Conservation (phyloP, 257 asterid species). For the Solanum appendiculatum region DNA sequence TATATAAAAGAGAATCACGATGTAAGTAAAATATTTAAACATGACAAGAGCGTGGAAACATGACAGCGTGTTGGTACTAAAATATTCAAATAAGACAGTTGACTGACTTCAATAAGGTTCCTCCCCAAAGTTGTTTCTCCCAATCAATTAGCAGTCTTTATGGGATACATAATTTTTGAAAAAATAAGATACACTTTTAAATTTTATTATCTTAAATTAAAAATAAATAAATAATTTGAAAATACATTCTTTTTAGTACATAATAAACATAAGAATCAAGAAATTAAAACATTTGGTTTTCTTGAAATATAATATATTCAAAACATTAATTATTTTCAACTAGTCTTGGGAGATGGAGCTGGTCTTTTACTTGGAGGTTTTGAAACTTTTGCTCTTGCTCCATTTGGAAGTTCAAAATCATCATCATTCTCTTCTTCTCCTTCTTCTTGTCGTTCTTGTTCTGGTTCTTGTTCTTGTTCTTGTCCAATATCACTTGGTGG, state of each 20-base stretch:
- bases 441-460: background rate
- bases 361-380: background rate
- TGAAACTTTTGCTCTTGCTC: background rate
- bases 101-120: no score
- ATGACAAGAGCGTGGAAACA: no score
- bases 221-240: no score
- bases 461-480: background rate
- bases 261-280: background rate
- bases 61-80: no score
- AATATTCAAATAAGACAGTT: no score
- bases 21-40: no score
- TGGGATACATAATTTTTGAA: no score
- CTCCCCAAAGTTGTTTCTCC: no score
- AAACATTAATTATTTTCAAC: background rate
- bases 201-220: no score
- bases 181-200: background rate
- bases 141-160: no score
- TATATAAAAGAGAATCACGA: no score
- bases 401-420: background rate
- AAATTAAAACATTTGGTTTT: background rate
- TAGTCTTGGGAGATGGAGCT: background rate
- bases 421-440: background rate
- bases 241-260: background rate
- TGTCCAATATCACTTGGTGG: background rate
- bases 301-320: background rate